Percentiles rank a stretch among this genome's conserved stretches.
These are phyloP conservation scores for Metschnikowia bowlesiae DNA, from an alignment of 805 yeast genomes.

Conservation along the genomic window DNA sequence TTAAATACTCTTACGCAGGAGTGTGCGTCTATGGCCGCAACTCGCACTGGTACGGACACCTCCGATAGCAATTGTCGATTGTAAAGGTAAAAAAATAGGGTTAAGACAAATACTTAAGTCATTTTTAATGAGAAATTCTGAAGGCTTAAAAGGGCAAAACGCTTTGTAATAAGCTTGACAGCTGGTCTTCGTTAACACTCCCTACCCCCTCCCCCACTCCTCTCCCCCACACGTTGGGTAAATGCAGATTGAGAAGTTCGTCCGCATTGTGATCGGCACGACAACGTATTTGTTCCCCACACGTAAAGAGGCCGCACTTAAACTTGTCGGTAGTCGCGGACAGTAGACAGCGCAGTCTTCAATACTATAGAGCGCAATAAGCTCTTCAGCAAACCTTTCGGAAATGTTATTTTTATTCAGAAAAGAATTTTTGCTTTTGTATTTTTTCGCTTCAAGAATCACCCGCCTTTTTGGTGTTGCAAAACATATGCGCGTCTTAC, in stretches of 20 bases:
- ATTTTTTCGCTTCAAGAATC: no score
- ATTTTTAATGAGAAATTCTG: not conserved
- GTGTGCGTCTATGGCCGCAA: slow-evolving; percentile 6
- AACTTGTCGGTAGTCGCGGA: not conserved
- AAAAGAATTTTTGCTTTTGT: no score
- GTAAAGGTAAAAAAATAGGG: not conserved
- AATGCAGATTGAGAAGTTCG: not conserved
- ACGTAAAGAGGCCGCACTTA: not conserved
- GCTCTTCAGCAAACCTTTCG: no score
- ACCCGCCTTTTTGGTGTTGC: not conserved
- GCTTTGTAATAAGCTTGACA: not conserved
- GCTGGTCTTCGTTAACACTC: not conserved
- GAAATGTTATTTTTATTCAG: no score
- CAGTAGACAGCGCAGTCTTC: not conserved
- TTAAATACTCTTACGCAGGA: slow-evolving; percentile 15
- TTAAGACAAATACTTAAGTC: not conserved
- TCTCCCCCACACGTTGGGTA: not conserved
- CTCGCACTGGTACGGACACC: slow-evolving; percentile 3
- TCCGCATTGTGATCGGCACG: slow-evolving; percentile 1
- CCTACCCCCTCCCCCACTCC: no score
- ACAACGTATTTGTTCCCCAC: not conserved
- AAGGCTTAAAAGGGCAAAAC: no score
- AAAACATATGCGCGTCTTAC: not conserved
- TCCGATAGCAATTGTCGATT: slow-evolving; percentile 1
- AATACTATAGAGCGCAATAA: not conserved